Evolutionary conservation across 164 flowering plant species (phyloP).

Genomic region (Umbilicus rupestris): DNA sequence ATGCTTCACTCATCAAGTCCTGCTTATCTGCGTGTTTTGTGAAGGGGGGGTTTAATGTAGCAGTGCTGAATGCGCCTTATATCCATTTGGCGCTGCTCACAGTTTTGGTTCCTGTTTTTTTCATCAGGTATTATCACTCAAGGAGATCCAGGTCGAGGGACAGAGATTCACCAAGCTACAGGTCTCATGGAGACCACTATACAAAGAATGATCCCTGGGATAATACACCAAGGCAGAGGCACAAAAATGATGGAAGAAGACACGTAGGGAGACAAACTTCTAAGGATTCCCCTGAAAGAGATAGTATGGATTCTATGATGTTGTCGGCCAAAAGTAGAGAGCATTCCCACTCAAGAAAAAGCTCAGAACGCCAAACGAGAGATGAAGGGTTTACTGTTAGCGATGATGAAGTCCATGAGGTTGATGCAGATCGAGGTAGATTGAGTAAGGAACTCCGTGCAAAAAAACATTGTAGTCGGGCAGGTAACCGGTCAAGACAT

Average conservation of each 20-base stretch:
- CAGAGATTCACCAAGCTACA: slow-evolving; percentile 12
- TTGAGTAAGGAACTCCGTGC: slow-evolving; percentile 1
- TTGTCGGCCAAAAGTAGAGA: slow-evolving; percentile 2
- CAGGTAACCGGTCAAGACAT: slow-evolving; percentile 13
- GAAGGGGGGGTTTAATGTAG: too few relatives aligned
- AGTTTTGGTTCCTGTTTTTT: slow-evolving; percentile 3
- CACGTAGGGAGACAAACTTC: slow-evolving; percentile 8
- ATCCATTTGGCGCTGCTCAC: neutral
- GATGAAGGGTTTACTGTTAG: neutral
- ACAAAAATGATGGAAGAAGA: slow-evolving; percentile 15
- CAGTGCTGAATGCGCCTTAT: neutral
- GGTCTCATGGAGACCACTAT: slow-evolving; percentile 17
- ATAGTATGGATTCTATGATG: slow-evolving; percentile 8
- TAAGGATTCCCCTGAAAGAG: slow-evolving; percentile 14
- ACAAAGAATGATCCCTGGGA: slow-evolving; percentile 12
- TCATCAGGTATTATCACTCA: slow-evolving; percentile 26
- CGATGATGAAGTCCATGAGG: slow-evolving; percentile 6
- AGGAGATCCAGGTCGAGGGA: slow-evolving; percentile 41
- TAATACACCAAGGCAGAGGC: slow-evolving; percentile 9
- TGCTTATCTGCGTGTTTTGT: neutral
- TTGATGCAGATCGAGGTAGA: slow-evolving; percentile 11
- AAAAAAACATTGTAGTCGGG: neutral
- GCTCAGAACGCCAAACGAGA: slow-evolving; percentile 2
- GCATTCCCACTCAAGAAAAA: slow-evolving; percentile 1
- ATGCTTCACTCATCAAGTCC: neutral